Conservation (phyloP, 257 asterid genomes). For the Ilex asprella region DNA sequence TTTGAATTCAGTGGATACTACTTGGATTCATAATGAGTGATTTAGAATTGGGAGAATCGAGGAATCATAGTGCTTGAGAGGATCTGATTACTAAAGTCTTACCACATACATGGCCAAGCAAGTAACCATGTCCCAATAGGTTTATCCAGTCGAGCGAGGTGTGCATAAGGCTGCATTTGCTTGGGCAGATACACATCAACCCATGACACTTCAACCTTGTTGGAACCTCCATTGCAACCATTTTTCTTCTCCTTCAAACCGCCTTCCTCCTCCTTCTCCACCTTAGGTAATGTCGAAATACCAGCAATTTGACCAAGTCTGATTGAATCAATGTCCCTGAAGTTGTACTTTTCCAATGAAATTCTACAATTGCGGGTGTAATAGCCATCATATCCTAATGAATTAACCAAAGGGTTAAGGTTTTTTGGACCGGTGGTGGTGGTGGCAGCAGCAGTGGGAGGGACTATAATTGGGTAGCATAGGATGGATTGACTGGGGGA, state of each 20-base stretch:
- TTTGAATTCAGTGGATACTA: too few species aligned
- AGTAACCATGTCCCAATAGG: constrained; percentile 95
- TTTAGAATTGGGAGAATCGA: too few species aligned
- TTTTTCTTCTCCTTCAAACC: not conserved
- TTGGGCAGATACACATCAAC: constrained; percentile 68
- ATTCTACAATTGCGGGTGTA: not conserved
- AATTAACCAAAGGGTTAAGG: not conserved
- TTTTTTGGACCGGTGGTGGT: not conserved
- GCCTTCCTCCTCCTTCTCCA: not conserved
- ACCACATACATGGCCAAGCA: constrained; percentile 99
- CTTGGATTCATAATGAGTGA: too few species aligned
- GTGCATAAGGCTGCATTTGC: constrained; percentile 57
- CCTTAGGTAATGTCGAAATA: not conserved
- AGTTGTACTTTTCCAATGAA: too few species aligned
- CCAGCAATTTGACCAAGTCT: not conserved
- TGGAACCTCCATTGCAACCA: not conserved
- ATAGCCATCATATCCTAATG: not conserved
- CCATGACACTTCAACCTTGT: constrained; percentile 43
- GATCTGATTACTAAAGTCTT: constrained; percentile 10
- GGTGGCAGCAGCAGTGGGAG: not conserved
- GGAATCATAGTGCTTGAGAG: too few species aligned
- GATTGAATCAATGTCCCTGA: not conserved
- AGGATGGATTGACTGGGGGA: not conserved
- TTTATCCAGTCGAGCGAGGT: constrained; percentile 78
- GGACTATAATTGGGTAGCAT: not conserved